These are phyloP conservation scores for Calonectria honghensis DNA, from an alignment of 2,329 filamentous ascomycete genomes.

Conservation along the genomic window DNA sequence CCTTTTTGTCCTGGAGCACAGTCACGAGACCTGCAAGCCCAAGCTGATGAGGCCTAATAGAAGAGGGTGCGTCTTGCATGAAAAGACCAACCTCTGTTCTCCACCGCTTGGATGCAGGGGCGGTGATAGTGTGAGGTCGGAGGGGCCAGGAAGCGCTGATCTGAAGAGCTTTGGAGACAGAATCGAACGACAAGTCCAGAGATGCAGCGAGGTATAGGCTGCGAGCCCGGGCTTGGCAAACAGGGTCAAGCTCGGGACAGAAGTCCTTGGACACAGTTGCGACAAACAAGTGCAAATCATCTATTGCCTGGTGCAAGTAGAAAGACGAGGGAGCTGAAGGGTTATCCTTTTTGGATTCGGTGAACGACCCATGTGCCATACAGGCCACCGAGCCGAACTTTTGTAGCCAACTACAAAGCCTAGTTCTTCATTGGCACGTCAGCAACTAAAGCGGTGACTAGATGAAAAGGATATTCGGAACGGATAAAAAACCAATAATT, in stretches of 20 bases:
- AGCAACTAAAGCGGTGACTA: neutral
- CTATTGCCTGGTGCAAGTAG: constrained; percentile 82
- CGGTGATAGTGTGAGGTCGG: constrained; percentile 62
- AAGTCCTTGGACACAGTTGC: constrained; percentile 70
- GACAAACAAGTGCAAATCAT: constrained; percentile 73
- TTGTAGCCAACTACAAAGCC: constrained; percentile 76
- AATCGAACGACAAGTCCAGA: constrained; percentile 86
- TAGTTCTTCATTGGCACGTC: constrained; percentile 59
- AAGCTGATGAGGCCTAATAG: constrained; percentile 81
- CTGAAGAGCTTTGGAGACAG: constrained; percentile 78
- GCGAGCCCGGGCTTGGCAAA: constrained; percentile 70
- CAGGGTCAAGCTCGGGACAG: constrained; percentile 67
- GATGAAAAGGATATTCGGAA: neutral
- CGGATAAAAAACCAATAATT: neutral
- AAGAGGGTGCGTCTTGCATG: constrained; percentile 75
- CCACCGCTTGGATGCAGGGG: constrained; percentile 65
- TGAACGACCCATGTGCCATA: constrained; percentile 72
- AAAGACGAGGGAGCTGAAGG: constrained; percentile 69
- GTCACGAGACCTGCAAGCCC: constrained; percentile 86
- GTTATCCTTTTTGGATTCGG: constrained; percentile 62
- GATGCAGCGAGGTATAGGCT: constrained; percentile 72
- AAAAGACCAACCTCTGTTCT: constrained; percentile 89
- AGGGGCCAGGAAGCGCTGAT: constrained; percentile 79
- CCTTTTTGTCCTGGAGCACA: constrained; percentile 84
- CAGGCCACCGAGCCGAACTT: constrained; percentile 77